Evolutionary conservation across 768 basidiomycete species (phyloP), one percentile per base, ranked within the genome.

Genomic region (Lepiota venenata): DNA sequence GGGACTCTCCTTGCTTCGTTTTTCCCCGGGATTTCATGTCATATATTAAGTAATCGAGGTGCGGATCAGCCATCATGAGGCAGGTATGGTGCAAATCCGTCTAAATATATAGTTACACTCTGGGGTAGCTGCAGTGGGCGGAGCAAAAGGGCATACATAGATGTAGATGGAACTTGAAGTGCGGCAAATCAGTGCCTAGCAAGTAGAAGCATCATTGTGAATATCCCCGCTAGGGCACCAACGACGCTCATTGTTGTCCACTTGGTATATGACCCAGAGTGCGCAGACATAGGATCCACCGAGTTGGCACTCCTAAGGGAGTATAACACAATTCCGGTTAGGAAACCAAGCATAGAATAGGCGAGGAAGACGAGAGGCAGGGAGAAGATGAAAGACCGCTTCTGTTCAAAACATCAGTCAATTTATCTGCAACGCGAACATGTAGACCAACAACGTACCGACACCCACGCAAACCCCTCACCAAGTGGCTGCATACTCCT

Each of bases 331-430:
- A 90, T 74, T 0, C 79, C 88, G 0, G 80, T 74, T 36, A 89
- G 69, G 69, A 91, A 87, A 1, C 80, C 85, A 1, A 83, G 74
- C 57, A 90, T 75, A 1, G 86, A 80, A 65, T 90, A 91, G 0
- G 82, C 79, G 32, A 91, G 70, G 58, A 90, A 84, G 22, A 90
- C 87, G 18, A 88, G 71, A 0, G 90, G 89, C 11, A 91, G 76
- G 0, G 89, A 87, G 56, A 88, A 73, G 36, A 87, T 68, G 21
- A 91, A 70, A 54, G 81, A 83, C 18, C 84, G 77, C 61, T 78
- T 74, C 83, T 86, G 64, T 27, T 57, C 32, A 47, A 5, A 5
- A 41, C 18, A 48, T 41, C 37, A 11, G 25, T 16, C 29, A 3
- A 25, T 25, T 18, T 7, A 22, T 22, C 25, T n/a, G 4, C 14